A percentile compares a stretch with the other conserved stretches of the same genome.
These are phyloP conservation scores for Hypocreales sp. DNA, from an alignment of 2,329 filamentous ascomycete species.

Conservation along the genomic window DNA sequence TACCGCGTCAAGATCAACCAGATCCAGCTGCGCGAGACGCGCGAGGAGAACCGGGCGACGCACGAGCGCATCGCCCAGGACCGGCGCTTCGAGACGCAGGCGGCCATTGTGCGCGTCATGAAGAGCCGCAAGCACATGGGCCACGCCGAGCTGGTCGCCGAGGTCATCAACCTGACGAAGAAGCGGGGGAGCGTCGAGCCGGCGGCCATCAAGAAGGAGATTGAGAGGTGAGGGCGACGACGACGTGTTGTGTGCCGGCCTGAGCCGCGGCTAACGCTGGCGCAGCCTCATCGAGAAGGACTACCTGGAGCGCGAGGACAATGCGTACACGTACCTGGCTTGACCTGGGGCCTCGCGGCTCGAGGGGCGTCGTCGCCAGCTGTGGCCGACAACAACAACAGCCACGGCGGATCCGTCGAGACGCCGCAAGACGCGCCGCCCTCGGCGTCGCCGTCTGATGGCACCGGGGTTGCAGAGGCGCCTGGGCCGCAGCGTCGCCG, in stretches of 20 bases:
- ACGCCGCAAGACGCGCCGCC: too few species aligned
- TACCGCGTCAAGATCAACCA: conserved; percentile 97
- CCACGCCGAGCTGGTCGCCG: conserved; percentile 74
- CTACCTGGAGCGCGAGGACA: conserved; percentile 70
- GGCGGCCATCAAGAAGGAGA: conserved; percentile 86
- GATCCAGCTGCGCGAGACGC: conserved; percentile 92
- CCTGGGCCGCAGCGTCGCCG: too few species aligned
- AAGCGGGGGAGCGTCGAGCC: conserved; percentile 75
- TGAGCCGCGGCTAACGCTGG: conserved; percentile 1
- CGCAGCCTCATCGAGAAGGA: conserved; percentile 81
- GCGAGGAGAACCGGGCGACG: conserved; percentile 85
- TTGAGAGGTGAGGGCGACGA: conserved; percentile 72
- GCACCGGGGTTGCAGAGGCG: too few species aligned
- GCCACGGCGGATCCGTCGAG: too few species aligned
- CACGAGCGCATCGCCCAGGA: conserved; percentile 83
- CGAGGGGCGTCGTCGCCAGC: too few species aligned
- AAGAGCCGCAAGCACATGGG: conserved; percentile 81
- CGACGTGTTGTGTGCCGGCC: too few species aligned
- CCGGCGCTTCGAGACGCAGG: conserved; percentile 90
- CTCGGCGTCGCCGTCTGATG: too few species aligned
- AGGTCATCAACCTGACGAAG: conserved; percentile 85
- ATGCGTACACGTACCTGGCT: conserved; percentile 55
- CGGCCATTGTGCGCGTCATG: conserved; percentile 93
- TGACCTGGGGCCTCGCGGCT: conserved; percentile 1
- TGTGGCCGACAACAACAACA: too few species aligned